These are phyloP conservation scores for Paramecium sexaurelia DNA, from an alignment of 73 alveolate genomes.

Conservation along the genomic window DNA sequence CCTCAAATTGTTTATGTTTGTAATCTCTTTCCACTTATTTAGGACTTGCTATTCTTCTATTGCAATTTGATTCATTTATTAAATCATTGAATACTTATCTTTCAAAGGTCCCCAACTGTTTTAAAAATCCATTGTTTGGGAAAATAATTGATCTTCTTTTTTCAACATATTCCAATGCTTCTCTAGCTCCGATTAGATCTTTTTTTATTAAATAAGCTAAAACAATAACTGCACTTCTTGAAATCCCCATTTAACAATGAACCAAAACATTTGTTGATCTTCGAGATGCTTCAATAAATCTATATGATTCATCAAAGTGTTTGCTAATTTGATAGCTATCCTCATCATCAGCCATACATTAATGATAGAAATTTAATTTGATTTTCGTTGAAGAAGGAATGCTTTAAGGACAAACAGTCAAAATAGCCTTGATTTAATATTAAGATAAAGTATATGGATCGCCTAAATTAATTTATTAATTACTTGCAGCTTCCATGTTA, in stretches of 20 bases:
- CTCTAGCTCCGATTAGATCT: neutral
- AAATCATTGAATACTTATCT: conserved; percentile 7
- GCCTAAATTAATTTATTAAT: neutral
- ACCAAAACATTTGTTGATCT: conserved; percentile 52
- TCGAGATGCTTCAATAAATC: conserved; percentile 40
- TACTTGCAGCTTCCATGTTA: conserved; percentile 57
- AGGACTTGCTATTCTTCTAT: neutral
- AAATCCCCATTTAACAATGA: conserved; percentile 56
- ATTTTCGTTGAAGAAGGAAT: neutral
- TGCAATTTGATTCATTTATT: neutral
- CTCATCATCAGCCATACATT: conserved; percentile 37
- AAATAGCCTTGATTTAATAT: neutral
- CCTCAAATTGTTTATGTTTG: neutral
- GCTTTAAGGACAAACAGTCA: conserved; percentile 5
- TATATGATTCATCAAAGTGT: conserved; percentile 55
- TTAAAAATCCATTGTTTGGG: conserved; percentile 60
- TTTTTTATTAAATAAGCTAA: conserved; percentile 51
- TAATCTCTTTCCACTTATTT: neutral
- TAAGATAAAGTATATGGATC: neutral
- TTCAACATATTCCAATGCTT: conserved; percentile 25
- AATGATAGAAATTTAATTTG: conserved; percentile 1
- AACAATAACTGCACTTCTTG: conserved; percentile 66
- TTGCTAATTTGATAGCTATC: conserved; percentile 8
- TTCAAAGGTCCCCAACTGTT: conserved; percentile 18
- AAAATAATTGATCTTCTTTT: neutral